Base-by-base conservation (phyloP, 495 filamentous ascomycete genomes). In the Talaromyces trachyspermus region DNA sequence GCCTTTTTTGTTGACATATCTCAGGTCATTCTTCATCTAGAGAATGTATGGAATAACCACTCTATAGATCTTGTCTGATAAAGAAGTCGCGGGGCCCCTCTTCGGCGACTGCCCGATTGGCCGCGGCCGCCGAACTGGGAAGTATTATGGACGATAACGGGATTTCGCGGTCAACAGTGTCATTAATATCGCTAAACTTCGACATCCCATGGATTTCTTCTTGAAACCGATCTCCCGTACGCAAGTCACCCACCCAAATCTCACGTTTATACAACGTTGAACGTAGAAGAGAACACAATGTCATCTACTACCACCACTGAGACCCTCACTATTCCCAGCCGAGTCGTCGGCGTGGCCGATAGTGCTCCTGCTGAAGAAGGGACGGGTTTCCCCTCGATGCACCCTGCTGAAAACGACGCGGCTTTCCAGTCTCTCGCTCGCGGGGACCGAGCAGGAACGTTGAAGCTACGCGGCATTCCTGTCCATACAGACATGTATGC, bases 401-500 rank as follows among this genome's bases (percentile, higher is more conserved):
- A 10, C 14, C 38, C 38, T 12, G 45, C 60, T 20, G 60, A 60
- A 22, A 55, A 54, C 22, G 54, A 51, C 25, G 57, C 60, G 49
- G 43, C 49, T 5, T 72, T 69, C 56, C 69, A 72, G 43, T 58
- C 65, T 4, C 43, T 60, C 4, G 69, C 67, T 12, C 69, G 69
- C 11, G 69, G 69, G 8, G 54, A 63, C 38, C 62, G 66, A 11
- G 52, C 58, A 17, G 69, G 64, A 10, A 64, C 61, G 9, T 56
- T 77, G 42, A 76, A 72, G 52, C 66, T 79, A 14, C 63, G 64
- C 10, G 71, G 68, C 4, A 78, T 79, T 44, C 82, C 82, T 24
- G 75, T 72, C 37, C 83, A 83, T 53, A 67, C 74, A 7, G 75
- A 71, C 26, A 63, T 71, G 1, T 70, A 79, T 32, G 77, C 77